These are phyloP conservation scores for Begonia peltatifolia DNA, from an alignment of 306 rosid species.

Conservation along the genomic window DNA sequence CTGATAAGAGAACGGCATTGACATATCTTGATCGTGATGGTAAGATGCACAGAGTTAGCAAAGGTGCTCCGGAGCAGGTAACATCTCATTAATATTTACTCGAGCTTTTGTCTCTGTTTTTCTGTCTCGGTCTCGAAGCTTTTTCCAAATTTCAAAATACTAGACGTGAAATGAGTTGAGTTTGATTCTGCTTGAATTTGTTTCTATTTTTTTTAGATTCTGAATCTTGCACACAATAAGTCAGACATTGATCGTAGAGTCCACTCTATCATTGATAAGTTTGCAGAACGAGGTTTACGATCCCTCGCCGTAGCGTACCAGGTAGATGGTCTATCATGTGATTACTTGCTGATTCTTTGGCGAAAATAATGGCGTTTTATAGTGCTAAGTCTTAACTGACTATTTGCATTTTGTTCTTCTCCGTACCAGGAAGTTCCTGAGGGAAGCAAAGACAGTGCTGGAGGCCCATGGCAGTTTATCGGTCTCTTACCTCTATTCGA, in stretches of 20 bases:
- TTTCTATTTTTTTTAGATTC: conserved; percentile 33
- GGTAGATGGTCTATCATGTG: conserved; percentile 19
- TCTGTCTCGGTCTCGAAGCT: too few species aligned
- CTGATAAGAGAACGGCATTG: conserved; percentile 95
- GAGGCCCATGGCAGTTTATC: conserved; percentile 92
- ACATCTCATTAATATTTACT: conserved; percentile 1
- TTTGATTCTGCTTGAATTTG: background rate
- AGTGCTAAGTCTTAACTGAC: background rate
- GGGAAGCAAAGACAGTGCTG: conserved; percentile 82
- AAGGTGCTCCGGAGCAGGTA: conserved; percentile 99
- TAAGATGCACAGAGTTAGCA: conserved; percentile 93
- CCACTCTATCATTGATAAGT: conserved; percentile 85
- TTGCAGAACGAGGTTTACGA: conserved; percentile 92
- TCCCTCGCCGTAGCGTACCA: conserved; percentile 97
- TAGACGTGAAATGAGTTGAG: background rate
- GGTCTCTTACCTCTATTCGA: conserved; percentile 95
- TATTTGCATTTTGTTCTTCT: conserved; percentile 2
- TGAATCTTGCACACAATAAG: conserved; percentile 84
- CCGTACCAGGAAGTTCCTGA: conserved; percentile 82
- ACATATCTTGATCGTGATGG: conserved; percentile 73
- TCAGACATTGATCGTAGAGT: conserved; percentile 77
- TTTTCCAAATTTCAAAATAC: background rate
- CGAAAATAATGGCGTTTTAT: background rate
- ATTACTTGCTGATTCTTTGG: background rate
- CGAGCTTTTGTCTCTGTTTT: conserved; percentile 3